Evolutionary conservation across 306 rosid genomes (phyloP).

Genomic region (Oemleria cerasiformis): DNA sequence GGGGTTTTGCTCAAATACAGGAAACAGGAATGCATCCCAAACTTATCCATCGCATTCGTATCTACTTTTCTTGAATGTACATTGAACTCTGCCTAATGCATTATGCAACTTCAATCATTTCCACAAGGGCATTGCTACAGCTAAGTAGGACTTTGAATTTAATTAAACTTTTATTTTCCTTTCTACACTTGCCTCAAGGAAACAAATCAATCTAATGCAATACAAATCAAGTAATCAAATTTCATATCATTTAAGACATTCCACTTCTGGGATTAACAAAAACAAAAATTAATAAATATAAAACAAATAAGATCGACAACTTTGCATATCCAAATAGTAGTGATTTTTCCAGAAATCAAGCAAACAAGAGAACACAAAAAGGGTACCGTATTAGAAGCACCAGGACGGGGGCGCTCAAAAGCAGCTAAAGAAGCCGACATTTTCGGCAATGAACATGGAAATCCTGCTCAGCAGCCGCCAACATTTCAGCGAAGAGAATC

Average conservation of each 20-base stretch:
- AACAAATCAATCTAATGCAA: background rate
- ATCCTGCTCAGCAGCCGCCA: slow-evolving; percentile 23
- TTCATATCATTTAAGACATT: background rate
- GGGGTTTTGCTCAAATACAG: background rate
- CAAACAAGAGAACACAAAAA: slow-evolving; percentile 17
- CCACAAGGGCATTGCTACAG: slow-evolving; percentile 1
- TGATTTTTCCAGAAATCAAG: slow-evolving; percentile 29
- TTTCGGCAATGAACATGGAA: slow-evolving; percentile 46
- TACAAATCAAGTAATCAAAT: background rate
- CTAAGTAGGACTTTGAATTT: background rate
- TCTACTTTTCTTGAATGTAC: background rate
- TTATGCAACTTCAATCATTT: background rate
- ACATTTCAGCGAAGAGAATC: slow-evolving; percentile 32
- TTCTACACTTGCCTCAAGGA: slow-evolving; percentile 1
- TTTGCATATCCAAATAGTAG: background rate
- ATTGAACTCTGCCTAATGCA: background rate
- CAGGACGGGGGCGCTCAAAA: slow-evolving; percentile 84
- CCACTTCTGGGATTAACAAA: background rate
- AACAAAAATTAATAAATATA: background rate
- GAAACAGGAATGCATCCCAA: background rate
- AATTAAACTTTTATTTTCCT: background rate
- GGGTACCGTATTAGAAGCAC: slow-evolving; percentile 69
- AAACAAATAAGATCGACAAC: background rate
- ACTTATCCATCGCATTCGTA: background rate
- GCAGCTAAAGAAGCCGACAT: slow-evolving; percentile 91